Conservation (phyloP, 352 stramenopile species). For the Phytophthora colocasiae region DNA sequence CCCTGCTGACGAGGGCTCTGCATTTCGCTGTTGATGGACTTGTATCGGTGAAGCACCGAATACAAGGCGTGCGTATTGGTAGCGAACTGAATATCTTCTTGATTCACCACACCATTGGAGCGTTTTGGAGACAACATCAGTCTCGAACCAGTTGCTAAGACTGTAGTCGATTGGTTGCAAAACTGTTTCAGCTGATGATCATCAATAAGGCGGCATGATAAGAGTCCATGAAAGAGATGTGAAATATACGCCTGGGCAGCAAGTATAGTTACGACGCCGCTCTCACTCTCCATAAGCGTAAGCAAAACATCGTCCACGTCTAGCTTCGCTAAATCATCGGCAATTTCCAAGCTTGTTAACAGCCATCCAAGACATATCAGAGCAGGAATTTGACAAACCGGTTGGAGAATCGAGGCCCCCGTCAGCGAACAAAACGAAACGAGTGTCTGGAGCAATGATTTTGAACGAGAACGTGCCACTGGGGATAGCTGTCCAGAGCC, state of each 20-base stretch:
- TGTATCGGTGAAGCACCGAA: conserved; percentile 12
- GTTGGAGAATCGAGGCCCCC: conserved; percentile 25
- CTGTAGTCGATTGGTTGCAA: conserved; percentile 27
- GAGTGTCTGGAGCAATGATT: conserved; percentile 30
- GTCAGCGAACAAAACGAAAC: conserved; percentile 32
- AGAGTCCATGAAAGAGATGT: conserved; percentile 21
- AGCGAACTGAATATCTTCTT: conserved; percentile 22
- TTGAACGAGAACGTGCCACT: conserved; percentile 21
- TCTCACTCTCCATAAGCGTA: conserved; percentile 24
- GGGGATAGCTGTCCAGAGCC: conserved; percentile 23
- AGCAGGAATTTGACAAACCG: conserved; percentile 27
- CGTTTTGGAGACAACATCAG: conserved; percentile 21
- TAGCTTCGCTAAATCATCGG: conserved; percentile 20
- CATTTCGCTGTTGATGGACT: conserved; percentile 8
- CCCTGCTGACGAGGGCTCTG: conserved; percentile 2
- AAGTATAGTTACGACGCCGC: conserved; percentile 13
- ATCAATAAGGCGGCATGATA: conserved; percentile 5
- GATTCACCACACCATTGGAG: conserved; percentile 3
- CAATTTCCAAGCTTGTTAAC: conserved; percentile 18
- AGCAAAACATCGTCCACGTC: conserved; percentile 27
- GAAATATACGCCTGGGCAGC: conserved; percentile 12
- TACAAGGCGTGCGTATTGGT: conserved; percentile 6
- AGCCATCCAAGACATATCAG: conserved; percentile 28
- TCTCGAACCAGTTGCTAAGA: conserved; percentile 11
- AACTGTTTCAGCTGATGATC: conserved; percentile 20